Base-by-base conservation (phyloP, 805 yeast species). In the Teunomyces kruisii region DNA sequence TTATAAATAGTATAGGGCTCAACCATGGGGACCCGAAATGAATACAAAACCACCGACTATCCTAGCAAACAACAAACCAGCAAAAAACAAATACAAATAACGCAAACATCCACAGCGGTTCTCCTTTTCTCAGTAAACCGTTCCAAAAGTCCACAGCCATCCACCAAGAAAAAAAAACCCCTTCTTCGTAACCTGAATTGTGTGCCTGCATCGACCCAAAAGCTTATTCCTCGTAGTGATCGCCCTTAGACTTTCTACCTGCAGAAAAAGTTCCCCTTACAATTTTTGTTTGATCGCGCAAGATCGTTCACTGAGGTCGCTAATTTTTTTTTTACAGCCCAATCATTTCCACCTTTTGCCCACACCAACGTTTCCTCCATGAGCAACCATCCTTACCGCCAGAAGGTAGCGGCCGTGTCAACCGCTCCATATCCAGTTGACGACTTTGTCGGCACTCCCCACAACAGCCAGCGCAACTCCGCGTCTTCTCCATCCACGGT, bases 381-480 rank as follows among this genome's bases (percentile, higher is more conserved):
- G 40, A 15, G 26, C 22, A 39, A 22, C 36, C 65, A 62, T 44
- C 65, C 67, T 19, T 62, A 62, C 49, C 64, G 65, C 43, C 64
- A 62, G 42, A 60, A 52, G 48, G 51, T 43, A 16, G 51, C 50
- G 13, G 41, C 37, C 17, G 17, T 15, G 17, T 12, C 33, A 4
- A 13, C 17, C 4, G 33, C 33, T n/a, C 33, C 33, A 15, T 26
- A 26, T 10, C 28, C 28, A 26, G 12, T 26, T 5, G 28, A 26
- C 28, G 28, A 10, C 9, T 9, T 10, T 26, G 28, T 19, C 9
- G 28, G 3, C 28, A 26, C 28, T 9, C 12, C 28, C 9, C 28
- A 26, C 28, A 26, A 26, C 28, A 26, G 9, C 28, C 28, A 26
- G 28, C 28, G 28, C 28, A 26, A 10, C 9, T 26, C 28, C 9